Conservation (phyloP, 345 rosid species). For the Populus tremula region DNA sequence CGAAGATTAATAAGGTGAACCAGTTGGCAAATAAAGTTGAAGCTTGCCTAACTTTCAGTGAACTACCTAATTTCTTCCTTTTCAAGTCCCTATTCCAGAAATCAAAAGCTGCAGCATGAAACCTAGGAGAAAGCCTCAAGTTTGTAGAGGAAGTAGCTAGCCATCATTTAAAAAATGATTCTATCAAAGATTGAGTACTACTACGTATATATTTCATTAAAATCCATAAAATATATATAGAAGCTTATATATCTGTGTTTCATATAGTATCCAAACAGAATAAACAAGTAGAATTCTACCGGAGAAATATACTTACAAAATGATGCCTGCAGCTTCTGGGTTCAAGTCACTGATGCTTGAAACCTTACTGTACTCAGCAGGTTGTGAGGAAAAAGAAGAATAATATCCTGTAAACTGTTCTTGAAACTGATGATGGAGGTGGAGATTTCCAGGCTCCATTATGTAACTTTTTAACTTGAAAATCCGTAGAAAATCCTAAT, state of each 20-base stretch:
- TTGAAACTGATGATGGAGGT: conserved; percentile 26
- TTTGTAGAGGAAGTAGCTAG: not conserved
- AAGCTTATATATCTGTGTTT: not conserved
- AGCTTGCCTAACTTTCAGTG: not conserved
- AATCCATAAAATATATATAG: not conserved
- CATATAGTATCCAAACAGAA: not conserved
- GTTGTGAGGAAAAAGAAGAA: conserved; percentile 17
- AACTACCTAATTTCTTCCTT: too few species aligned
- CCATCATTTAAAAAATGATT: not conserved
- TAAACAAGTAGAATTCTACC: not conserved
- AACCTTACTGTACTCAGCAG: conserved; percentile 18
- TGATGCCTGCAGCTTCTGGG: conserved; percentile 1
- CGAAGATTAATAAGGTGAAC: not conserved
- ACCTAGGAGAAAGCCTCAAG: not conserved
- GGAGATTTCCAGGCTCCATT: conserved; percentile 37
- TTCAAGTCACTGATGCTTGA: conserved; percentile 16
- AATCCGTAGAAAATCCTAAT: not conserved
- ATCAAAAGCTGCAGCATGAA: not conserved
- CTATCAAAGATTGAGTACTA: not conserved
- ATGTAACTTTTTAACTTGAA: not conserved
- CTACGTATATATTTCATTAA: not conserved
- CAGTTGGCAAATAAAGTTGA: not conserved
- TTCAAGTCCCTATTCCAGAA: not conserved
- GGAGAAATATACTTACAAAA: conserved; percentile 20
- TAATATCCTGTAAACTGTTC: conserved; percentile 19